Percentiles rank a stretch among this genome's conserved stretches.
These are phyloP conservation scores for Cercospora nicotianae DNA, from an alignment of 2,329 filamentous ascomycete genomes.

Conservation along the genomic window DNA sequence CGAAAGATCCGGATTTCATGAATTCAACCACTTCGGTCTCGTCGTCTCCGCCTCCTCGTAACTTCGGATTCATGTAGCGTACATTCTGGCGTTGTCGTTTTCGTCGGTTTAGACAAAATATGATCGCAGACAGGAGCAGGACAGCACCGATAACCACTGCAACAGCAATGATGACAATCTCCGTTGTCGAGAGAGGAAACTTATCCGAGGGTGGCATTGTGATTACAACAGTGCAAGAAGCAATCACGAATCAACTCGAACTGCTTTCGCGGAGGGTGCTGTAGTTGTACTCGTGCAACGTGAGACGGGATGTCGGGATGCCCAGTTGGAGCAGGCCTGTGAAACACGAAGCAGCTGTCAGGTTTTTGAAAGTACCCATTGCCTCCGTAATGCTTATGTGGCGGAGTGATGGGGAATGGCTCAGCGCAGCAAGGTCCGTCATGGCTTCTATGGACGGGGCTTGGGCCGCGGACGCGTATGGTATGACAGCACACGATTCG, in stretches of 20 bases:
- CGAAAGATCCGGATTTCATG: constrained; percentile 13
- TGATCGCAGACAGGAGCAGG: not conserved
- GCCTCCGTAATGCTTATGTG: constrained; percentile 10
- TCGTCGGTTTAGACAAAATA: not conserved
- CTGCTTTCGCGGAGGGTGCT: not conserved
- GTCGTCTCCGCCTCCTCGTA: constrained; percentile 1
- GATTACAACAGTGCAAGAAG: not conserved
- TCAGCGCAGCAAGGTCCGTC: not conserved
- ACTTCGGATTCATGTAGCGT: not conserved
- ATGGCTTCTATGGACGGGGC: not conserved
- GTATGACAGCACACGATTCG: constrained; percentile 6
- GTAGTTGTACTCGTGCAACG: not conserved
- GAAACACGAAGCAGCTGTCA: not conserved
- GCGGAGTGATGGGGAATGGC: not conserved
- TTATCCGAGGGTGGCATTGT: not conserved
- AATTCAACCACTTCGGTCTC: constrained; percentile 10
- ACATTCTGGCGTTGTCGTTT: not conserved
- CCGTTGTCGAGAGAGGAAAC: not conserved
- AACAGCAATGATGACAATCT: constrained; percentile 5
- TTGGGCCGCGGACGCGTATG: not conserved
- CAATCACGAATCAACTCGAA: not conserved
- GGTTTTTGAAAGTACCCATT: not conserved
- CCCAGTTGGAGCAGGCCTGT: not conserved
- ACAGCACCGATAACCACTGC: not conserved
- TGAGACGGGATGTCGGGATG: constrained; percentile 1